Conservation (phyloP, 805 yeast genomes). For the Starmerella vitae region DNA sequence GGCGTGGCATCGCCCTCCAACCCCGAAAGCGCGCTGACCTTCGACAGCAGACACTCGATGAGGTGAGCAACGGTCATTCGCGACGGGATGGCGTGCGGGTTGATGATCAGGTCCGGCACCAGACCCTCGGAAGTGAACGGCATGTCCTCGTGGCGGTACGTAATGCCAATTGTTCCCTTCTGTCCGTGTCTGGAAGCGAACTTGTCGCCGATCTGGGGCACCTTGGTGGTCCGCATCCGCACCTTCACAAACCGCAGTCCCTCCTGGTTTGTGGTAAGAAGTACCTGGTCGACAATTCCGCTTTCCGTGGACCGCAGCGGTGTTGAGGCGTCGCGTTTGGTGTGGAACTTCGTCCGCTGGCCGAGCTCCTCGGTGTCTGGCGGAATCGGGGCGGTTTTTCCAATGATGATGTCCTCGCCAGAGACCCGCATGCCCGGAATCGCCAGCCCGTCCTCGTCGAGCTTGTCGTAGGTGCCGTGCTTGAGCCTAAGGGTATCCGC, state of each 20-base stretch:
- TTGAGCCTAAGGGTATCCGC: slow-evolving; percentile 89
- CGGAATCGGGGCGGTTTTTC: slow-evolving; percentile 98
- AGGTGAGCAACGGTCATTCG: slow-evolving; percentile 99
- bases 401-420: slow-evolving; percentile 97
- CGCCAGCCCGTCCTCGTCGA: slow-evolving; percentile 95
- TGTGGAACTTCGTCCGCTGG: slow-evolving; percentile 95
- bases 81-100: slow-evolving; percentile 99
- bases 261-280: slow-evolving; percentile 93
- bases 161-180: slow-evolving; percentile 99
- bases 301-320: slow-evolving; percentile 92
- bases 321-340: slow-evolving; percentile 97
- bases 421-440: slow-evolving; percentile 98
- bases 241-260: slow-evolving; percentile 96
- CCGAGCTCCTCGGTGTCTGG: slow-evolving; percentile 98
- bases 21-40: slow-evolving; percentile 89
- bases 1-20: slow-evolving; percentile 99
- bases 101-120: slow-evolving; percentile 93
- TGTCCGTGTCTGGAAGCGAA: slow-evolving; percentile 99
- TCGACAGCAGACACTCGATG: slow-evolving; percentile 91
- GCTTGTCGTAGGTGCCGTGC: slow-evolving; percentile 95
- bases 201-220: slow-evolving; percentile 98
- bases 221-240: slow-evolving; percentile 95
- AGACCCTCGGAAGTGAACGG: slow-evolving; percentile 92
- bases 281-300: slow-evolving; percentile 96
- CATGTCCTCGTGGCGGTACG: slow-evolving; percentile 97